Evolutionary conservation across 805 yeast species (phyloP), one percentile per base, ranked within the genome.

Genomic region (Yamadazyma sp.): DNA sequence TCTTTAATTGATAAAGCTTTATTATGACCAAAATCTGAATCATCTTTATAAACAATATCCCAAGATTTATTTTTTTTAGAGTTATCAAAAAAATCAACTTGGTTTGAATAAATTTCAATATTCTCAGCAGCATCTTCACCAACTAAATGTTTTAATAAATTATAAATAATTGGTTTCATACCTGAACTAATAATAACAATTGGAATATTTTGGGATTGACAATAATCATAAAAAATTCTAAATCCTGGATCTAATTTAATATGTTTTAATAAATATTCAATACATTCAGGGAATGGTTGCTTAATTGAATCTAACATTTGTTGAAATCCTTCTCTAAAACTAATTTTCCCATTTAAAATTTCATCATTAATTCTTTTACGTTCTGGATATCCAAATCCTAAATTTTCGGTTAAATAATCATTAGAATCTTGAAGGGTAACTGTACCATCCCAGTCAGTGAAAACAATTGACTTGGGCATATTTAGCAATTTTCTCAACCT

Each of bases 391-490:
- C 98, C 98, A 58, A 87, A 83, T 3, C 99, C 99, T 15, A 83
- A 67, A 49, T 76, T 77, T 57, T 93, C 98, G 7, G 97, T 89
- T 44, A 93, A 66, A 57, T 71, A 84, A 60, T 93, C 98, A 58
- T 93, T 93, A 40, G 96, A 85, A 59, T 93, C 99, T 58, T 91
- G 95, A 40, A 85, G 66, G 9, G 98, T 93, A 45, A 93, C 93
- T 2, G 98, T 93, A 19, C 99, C 99, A 58, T 93, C 99, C 78
- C 94, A 93, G 60, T 93, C 99, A 27, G 97, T 85, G 69, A 93
- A 93, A 27, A 93, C 83, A 52, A 93, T 87, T 30, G 95, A 91
- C 32, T 61, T 62, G 18, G 60, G 56, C 26, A 23, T 23, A n/a
- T n/a, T n/a, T n/a, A n/a, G n/a, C n/a, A n/a, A n/a, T n/a, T n/a